Conservation (phyloP, 2,329 filamentous ascomycete species). For the Sodiomyces alkalinus region DNA sequence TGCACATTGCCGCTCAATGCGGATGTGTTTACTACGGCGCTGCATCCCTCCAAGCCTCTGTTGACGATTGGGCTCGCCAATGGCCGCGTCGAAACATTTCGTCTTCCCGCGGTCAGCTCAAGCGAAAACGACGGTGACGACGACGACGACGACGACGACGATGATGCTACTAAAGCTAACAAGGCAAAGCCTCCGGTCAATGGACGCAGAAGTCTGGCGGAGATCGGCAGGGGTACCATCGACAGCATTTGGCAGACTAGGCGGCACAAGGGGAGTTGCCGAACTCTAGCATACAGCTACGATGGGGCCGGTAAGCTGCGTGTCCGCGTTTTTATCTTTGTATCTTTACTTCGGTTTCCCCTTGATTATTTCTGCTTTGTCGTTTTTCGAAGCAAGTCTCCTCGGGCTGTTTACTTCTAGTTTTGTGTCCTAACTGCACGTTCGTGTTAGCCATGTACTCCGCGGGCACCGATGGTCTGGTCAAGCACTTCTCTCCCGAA, state of each 20-base stretch:
- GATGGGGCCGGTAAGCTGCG: conserved; percentile 61
- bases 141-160: conserved; percentile 29
- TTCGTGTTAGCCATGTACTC: conserved; percentile 39
- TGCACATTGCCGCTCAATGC: conserved; percentile 75
- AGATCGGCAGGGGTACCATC: conserved; percentile 53
- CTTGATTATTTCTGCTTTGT: conserved; percentile 2
- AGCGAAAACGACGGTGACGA: conserved; percentile 33
- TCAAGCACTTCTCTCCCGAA: conserved; percentile 41
- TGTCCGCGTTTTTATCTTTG: no score
- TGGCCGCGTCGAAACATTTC: conserved; percentile 75
- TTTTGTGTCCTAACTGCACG: not conserved
- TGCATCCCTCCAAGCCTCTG: conserved; percentile 74
- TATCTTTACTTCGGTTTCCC: no score
- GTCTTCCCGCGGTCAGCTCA: conserved; percentile 38
- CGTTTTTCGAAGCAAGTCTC: not conserved
- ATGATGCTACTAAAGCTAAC: conserved; percentile 35
- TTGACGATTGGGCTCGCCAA: conserved; percentile 73
- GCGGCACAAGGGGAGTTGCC: conserved; percentile 87
- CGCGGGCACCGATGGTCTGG: conserved; percentile 42
- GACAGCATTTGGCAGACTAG: conserved; percentile 75
- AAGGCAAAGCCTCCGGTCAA: not conserved
- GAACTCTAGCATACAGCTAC: conserved; percentile 60
- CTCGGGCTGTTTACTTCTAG: no score
- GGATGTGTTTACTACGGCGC: conserved; percentile 76
- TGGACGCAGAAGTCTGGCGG: not conserved